phyloP scores from a whole-genome alignment of 495 filamentous ascomycete species.

The Massariosphaeria phaeospora region DNA sequence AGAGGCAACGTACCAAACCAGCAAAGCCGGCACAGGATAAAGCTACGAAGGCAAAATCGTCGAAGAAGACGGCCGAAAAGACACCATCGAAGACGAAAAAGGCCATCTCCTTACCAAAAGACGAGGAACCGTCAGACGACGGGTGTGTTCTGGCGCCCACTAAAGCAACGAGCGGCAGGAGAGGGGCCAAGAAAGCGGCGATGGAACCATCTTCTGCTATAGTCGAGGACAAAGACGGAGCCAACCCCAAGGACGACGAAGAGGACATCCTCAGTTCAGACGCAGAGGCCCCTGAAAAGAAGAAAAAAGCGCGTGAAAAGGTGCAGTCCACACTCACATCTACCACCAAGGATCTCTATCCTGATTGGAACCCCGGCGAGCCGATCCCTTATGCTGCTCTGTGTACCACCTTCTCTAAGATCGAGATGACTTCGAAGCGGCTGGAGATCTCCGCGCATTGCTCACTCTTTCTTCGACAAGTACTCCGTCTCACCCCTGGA shows the following conservation, averaged over 20 bases:
- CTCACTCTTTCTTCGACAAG: conserved; percentile 85
- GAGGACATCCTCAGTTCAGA: conserved; percentile 36
- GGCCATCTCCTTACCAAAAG: not conserved
- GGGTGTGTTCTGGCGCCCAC: not conserved
- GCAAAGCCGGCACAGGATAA: not conserved
- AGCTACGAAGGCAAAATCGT: conserved; percentile 3
- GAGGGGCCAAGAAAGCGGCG: not conserved
- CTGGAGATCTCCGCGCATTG: conserved; percentile 82
- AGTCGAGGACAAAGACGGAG: conserved; percentile 16
- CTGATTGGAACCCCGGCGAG: conserved; percentile 84
- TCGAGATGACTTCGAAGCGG: conserved; percentile 90
- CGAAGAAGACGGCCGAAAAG: conserved; percentile 1
- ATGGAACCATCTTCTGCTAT: not conserved
- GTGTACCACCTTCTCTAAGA: conserved; percentile 86
- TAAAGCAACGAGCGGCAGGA: not conserved
- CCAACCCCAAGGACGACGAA: conserved; percentile 13
- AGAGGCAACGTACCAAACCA: conserved; percentile 27
- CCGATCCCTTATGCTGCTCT: conserved; percentile 93
- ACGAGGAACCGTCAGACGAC: conserved; percentile 1
- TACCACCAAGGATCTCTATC: conserved; percentile 72
- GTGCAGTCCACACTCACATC: conserved; percentile 71
- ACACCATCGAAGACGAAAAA: conserved; percentile 2
- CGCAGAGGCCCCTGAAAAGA: conserved; percentile 69
- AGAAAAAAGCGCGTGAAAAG: conserved; percentile 72
- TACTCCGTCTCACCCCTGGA: conserved; percentile 80